Conservation (phyloP, 768 basidiomycete species). For the Mycena galericulata region DNA sequence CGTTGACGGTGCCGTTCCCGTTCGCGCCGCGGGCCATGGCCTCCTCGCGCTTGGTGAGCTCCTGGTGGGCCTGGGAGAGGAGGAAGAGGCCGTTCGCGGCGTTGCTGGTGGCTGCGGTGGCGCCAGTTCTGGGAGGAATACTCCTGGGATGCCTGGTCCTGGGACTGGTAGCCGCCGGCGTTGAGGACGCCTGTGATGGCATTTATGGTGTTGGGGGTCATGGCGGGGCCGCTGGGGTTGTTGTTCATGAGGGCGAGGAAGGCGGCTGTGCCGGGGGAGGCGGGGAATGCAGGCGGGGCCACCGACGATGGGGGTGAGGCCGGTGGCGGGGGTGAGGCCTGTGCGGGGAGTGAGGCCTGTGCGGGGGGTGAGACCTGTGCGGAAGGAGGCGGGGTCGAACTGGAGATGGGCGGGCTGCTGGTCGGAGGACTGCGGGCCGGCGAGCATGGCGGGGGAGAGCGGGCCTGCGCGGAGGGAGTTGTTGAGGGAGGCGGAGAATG, state of each 20-base stretch:
- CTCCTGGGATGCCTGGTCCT: constrained; percentile 52
- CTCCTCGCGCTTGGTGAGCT: constrained; percentile 95
- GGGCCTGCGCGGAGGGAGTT: constrained; percentile 94
- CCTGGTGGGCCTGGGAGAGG: constrained; percentile 94
- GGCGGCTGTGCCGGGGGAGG: constrained; percentile 90
- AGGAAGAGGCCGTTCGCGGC: constrained; percentile 95
- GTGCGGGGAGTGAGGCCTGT: constrained; percentile 91
- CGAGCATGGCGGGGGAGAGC: constrained; percentile 95
- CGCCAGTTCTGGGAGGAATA: constrained; percentile 61
- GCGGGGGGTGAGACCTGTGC: constrained; percentile 89
- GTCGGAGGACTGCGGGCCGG: constrained; percentile 76
- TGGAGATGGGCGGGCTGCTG: constrained; percentile 47
- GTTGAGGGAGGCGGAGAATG: constrained; percentile 66
- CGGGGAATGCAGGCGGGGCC: constrained; percentile 81
- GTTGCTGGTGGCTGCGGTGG: constrained; percentile 53
- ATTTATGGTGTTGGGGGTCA: constrained; percentile 82
- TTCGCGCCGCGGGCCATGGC: constrained; percentile 50
- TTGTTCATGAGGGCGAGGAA: constrained; percentile 92
- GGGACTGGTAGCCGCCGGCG: constrained; percentile 67
- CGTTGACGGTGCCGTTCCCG: constrained; percentile 38
- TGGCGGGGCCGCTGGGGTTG: constrained; percentile 59
- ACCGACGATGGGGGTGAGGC: constrained; percentile 84
- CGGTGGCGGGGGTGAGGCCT: constrained; percentile 80
- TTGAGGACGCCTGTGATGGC: constrained; percentile 86
- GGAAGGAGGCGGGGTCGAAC: constrained; percentile 81